Percentiles rank a stretch among this genome's conserved stretches.
These are phyloP conservation scores for Petrea volubilis DNA, from an alignment of 257 asterid genomes.

Conservation along the genomic window DNA sequence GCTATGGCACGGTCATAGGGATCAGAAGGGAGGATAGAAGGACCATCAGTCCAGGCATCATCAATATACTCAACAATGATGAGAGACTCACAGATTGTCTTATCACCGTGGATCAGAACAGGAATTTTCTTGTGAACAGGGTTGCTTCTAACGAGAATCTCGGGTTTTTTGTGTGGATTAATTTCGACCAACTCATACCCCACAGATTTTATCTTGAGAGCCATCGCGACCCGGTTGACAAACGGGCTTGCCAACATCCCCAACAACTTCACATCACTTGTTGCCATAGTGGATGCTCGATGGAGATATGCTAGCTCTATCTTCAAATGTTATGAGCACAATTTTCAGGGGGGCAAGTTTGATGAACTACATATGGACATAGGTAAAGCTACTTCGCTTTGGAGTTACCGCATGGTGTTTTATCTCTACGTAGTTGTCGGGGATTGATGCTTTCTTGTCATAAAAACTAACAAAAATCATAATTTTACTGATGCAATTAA, in stretches of 20 bases:
- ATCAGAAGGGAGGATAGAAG: slow-evolving; percentile 31
- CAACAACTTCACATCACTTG: slow-evolving; percentile 38
- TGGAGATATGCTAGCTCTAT: background rate
- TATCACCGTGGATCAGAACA: slow-evolving; percentile 41
- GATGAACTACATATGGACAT: background rate
- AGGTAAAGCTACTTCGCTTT: slow-evolving; percentile 1
- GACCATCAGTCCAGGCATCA: slow-evolving; percentile 30
- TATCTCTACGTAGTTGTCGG: background rate
- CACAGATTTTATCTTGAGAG: slow-evolving; percentile 49
- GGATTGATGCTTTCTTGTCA: too few species aligned
- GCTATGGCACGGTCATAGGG: slow-evolving; percentile 36
- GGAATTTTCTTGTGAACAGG: slow-evolving; percentile 61
- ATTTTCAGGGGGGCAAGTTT: too few species aligned
- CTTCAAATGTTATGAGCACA: background rate
- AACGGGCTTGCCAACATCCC: slow-evolving; percentile 44
- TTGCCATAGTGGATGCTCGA: slow-evolving; percentile 33
- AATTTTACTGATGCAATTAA: too few species aligned
- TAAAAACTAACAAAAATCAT: too few species aligned
- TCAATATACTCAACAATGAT: slow-evolving; percentile 38
- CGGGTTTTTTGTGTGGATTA: slow-evolving; percentile 29
- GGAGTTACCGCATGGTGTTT: background rate
- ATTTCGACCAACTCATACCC: slow-evolving; percentile 42
- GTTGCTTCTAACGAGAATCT: slow-evolving; percentile 45
- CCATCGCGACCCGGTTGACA: slow-evolving; percentile 45
- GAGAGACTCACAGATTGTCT: slow-evolving; percentile 47